phyloP scores from a whole-genome alignment of 1,284 basidiomycete species.

The Leccinum solheimii region DNA sequence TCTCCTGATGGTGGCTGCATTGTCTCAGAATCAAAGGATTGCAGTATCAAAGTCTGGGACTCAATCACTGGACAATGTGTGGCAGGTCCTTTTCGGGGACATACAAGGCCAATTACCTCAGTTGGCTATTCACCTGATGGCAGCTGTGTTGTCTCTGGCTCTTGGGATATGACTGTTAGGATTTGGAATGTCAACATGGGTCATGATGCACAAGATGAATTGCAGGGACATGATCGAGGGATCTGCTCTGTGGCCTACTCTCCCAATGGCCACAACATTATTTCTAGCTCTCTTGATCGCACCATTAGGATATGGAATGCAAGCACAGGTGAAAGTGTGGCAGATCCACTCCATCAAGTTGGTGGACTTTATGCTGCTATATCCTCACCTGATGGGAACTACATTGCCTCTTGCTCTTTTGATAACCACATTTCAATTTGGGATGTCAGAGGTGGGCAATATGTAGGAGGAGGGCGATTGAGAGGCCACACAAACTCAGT shows the following conservation, averaged over 20 bases:
- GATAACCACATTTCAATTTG: neutral
- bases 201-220: neutral
- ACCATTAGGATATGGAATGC: constrained; percentile 14
- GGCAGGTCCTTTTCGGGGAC: constrained; percentile 8
- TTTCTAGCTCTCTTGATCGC: constrained; percentile 15
- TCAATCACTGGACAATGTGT: constrained; percentile 5
- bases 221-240: neutral
- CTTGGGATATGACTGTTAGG: constrained; percentile 13
- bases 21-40: constrained; percentile 20
- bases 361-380: neutral
- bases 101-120: constrained; percentile 3
- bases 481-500: neutral
- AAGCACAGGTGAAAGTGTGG: constrained; percentile 8
- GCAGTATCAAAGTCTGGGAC: constrained; percentile 15
- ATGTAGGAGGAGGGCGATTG: neutral
- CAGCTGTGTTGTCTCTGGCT: constrained; percentile 15
- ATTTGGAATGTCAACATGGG: constrained; percentile 17
- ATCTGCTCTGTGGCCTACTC: constrained; percentile 14
- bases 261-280: constrained; percentile 13
- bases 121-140: constrained; percentile 22
- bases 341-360: neutral
- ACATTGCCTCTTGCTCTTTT: constrained; percentile 5
- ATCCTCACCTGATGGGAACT: constrained; percentile 19
- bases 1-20: constrained; percentile 20
- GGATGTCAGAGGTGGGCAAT: constrained; percentile 9